A percentile compares a stretch with the other conserved stretches of the same genome.
Evolutionary conservation across 208 protist species (phyloP).

Genomic region (Crithidia sp.): DNA sequence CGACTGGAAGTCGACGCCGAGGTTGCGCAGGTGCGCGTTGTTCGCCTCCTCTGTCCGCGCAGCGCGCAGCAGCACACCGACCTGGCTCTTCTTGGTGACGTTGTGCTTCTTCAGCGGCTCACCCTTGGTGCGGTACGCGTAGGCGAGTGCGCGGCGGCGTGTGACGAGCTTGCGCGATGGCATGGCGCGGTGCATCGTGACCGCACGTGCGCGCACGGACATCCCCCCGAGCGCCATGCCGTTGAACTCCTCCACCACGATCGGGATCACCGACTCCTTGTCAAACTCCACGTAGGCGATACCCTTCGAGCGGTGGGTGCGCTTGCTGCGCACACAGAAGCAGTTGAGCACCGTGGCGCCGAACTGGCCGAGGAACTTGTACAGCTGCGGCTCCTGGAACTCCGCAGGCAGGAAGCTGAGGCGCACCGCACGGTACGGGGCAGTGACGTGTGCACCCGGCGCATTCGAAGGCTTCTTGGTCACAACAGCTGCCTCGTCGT

Average conservation of each 20-base stretch:
- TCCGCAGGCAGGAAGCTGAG: slow-evolving; percentile 82
- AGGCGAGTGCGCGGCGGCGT: slow-evolving; percentile 64
- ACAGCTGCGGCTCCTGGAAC: slow-evolving; percentile 90
- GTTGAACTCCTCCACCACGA: slow-evolving; percentile 86
- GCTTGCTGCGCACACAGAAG: slow-evolving; percentile 88
- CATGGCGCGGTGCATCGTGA: slow-evolving; percentile 78
- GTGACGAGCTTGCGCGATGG: slow-evolving; percentile 66
- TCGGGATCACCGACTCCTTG: slow-evolving; percentile 57
- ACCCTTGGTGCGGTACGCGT: slow-evolving; percentile 71
- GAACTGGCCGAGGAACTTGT: slow-evolving; percentile 89
- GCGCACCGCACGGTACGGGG: slow-evolving; percentile 70
- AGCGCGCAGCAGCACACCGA: slow-evolving; percentile 73
- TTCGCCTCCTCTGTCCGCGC: slow-evolving; percentile 71
- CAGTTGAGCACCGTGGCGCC: slow-evolving; percentile 83
- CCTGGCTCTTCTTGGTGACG: slow-evolving; percentile 54
- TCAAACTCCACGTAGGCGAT: slow-evolving; percentile 91
- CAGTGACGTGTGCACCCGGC: slow-evolving; percentile 22
- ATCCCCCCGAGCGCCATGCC: slow-evolving; percentile 86
- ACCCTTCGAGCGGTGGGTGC: slow-evolving; percentile 85
- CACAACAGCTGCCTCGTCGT: slow-evolving; percentile 26
- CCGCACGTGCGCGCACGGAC: slow-evolving; percentile 59
- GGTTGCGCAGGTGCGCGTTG: slow-evolving; percentile 69
- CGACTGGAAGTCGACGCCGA: slow-evolving; percentile 74
- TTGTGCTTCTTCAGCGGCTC: slow-evolving; percentile 67
- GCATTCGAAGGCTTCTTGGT: slow-evolving; percentile 2